Percentiles rank a stretch among this genome's conserved stretches.
phyloP scores from a whole-genome alignment of 805 yeast genomes.

The Saturnispora halmiae region DNA sequence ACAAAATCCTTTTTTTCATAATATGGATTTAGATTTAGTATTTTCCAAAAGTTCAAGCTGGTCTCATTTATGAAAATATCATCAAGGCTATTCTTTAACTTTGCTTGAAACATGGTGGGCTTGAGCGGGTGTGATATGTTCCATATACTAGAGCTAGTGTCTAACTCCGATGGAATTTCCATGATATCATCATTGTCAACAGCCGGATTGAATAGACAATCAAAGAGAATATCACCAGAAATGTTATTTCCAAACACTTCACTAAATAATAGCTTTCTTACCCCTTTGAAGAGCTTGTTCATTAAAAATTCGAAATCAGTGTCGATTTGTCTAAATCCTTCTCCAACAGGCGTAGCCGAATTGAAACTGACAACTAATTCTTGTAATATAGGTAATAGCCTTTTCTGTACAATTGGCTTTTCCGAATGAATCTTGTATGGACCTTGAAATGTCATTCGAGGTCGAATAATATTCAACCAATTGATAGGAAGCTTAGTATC shows the following conservation, averaged over 20 bases:
- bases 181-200: background rate
- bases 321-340: conserved; percentile 2
- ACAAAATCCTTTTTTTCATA: conserved; percentile 43
- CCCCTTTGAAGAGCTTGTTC: conserved; percentile 1
- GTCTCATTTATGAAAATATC: conserved; percentile 38
- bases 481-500: conserved; percentile 2
- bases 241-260: conserved; percentile 3
- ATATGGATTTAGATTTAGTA: conserved; percentile 48
- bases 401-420: background rate
- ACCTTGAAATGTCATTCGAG: conserved; percentile 5
- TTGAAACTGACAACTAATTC: conserved; percentile 2
- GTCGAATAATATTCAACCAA: conserved; percentile 5
- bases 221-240: background rate
- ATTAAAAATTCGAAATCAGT: conserved; percentile 7
- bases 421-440: conserved; percentile 1
- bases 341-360: conserved; percentile 1
- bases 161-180: background rate
- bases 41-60: conserved; percentile 47
- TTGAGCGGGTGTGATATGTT: conserved; percentile 24
- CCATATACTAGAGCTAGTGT: conserved; percentile 2
- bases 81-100: conserved; percentile 22
- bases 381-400: conserved; percentile 5
- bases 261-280: conserved; percentile 4
- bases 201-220: background rate
- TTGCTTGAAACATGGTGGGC: conserved; percentile 21